phyloP scores from a whole-genome alignment of 306 rosid species.

The Sindora glabra region DNA sequence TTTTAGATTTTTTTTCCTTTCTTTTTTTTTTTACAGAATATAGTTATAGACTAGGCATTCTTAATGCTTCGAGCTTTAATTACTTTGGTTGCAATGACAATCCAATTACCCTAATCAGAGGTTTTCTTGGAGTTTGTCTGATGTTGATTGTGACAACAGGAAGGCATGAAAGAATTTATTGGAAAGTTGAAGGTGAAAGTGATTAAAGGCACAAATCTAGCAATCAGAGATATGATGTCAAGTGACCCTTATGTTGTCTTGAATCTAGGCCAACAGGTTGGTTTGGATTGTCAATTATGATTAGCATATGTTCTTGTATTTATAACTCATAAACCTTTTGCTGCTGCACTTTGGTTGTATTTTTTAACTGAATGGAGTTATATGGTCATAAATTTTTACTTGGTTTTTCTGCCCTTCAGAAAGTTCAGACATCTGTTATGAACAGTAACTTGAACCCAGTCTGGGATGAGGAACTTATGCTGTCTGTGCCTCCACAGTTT shows the following conservation, averaged over 20 bases:
- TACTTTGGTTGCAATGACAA: slow-evolving; percentile 8
- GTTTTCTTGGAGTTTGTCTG: slow-evolving; percentile 29
- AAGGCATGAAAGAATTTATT: slow-evolving; percentile 88
- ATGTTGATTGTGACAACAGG: slow-evolving; percentile 46
- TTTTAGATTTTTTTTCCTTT: background rate
- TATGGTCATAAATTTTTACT: slow-evolving; percentile 13
- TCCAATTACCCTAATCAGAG: slow-evolving; percentile 6
- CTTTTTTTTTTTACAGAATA: too few relatives aligned
- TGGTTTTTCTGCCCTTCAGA: slow-evolving; percentile 39
- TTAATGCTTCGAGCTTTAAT: slow-evolving; percentile 16
- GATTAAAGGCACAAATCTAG: slow-evolving; percentile 78
- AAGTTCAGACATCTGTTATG: slow-evolving; percentile 49
- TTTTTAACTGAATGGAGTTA: slow-evolving; percentile 1
- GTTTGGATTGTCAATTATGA: slow-evolving; percentile 17
- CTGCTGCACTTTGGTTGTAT: slow-evolving; percentile 6
- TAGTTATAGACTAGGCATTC: slow-evolving; percentile 20
- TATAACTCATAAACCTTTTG: background rate
- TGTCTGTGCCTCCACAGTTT: slow-evolving; percentile 75
- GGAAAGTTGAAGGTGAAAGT: slow-evolving; percentile 93
- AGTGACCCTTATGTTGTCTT: slow-evolving; percentile 95
- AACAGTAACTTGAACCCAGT: slow-evolving; percentile 93
- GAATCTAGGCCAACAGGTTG: slow-evolving; percentile 83
- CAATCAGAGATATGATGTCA: slow-evolving; percentile 89
- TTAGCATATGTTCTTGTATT: slow-evolving; percentile 4
- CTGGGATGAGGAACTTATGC: slow-evolving; percentile 97